Conservation (phyloP, 176 grass and related monocot genomes). For the Saccharum spontaneum region DNA sequence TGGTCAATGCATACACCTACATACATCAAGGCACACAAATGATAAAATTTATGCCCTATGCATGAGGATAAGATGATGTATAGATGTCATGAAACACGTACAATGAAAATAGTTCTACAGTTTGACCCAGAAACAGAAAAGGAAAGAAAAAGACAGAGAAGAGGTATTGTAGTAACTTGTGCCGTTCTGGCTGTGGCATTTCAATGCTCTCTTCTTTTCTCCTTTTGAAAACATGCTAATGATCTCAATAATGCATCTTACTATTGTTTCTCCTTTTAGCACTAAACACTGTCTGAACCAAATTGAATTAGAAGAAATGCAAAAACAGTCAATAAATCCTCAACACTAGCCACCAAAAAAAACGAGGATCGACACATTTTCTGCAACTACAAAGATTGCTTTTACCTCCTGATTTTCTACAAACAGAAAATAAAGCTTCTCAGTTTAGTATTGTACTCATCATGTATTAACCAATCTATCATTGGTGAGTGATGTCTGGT, state of each 20-base stretch:
- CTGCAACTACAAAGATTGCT: neutral
- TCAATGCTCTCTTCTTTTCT: neutral
- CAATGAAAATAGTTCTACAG: neutral
- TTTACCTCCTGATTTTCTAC: neutral
- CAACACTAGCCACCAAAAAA: neutral
- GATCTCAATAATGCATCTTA: conserved; percentile 14
- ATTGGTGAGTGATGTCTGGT: neutral
- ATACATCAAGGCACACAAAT: conserved; percentile 33
- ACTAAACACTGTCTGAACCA: neutral
- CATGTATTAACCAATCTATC: neutral
- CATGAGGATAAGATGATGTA: conserved; percentile 22
- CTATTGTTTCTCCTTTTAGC: neutral
- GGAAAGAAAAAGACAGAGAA: neutral
- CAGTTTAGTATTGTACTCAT: neutral
- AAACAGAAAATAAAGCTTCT: conserved; percentile 3
- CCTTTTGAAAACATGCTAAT: neutral
- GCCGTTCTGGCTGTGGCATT: neutral
- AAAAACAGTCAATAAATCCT: neutral
- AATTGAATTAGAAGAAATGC: neutral
- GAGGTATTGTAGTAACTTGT: neutral
- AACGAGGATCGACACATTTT: neutral
- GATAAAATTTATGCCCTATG: neutral
- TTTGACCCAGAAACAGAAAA: conserved; percentile 9
- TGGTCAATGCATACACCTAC: conserved; percentile 93
- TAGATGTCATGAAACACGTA: conserved; percentile 7